These are phyloP conservation scores for Boletellus deceptivus DNA, from an alignment of 1,284 basidiomycete species.

Conservation along the genomic window DNA sequence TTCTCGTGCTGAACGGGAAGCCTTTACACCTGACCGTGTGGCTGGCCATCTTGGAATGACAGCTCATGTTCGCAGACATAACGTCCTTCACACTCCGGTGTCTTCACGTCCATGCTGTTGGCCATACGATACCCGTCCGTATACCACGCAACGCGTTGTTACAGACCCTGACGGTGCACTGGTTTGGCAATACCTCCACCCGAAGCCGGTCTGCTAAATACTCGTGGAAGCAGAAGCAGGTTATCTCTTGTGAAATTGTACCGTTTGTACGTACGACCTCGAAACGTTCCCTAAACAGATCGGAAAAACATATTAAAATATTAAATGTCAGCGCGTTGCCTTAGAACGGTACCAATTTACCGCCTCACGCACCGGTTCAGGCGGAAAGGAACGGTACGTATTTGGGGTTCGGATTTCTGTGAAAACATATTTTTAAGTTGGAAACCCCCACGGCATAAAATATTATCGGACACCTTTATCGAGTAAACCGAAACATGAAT, in stretches of 20 bases:
- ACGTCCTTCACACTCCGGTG: constrained; percentile 3
- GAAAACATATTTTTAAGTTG: too few species aligned
- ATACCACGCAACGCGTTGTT: neutral
- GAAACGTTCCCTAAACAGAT: constrained; percentile 5
- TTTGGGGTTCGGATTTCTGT: neutral
- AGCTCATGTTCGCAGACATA: constrained; percentile 7
- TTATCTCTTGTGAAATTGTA: neutral
- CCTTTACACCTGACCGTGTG: neutral
- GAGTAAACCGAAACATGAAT: neutral
- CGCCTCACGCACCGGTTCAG: neutral
- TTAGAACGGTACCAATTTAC: neutral
- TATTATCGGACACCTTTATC: constrained; percentile 13
- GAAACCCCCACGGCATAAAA: neutral
- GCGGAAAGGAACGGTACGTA: neutral
- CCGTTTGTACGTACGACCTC: constrained; percentile 10
- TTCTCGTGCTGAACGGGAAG: constrained; percentile 4
- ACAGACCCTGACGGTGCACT: constrained; percentile 3
- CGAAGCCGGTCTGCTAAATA: neutral
- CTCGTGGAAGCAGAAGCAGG: constrained; percentile 7
- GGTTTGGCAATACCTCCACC: constrained; percentile 5
- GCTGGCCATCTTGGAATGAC: constrained; percentile 1
- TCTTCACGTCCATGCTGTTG: constrained; percentile 6
- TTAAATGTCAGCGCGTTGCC: too few species aligned
- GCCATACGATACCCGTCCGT: constrained; percentile 3
- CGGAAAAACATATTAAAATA: constrained; percentile 9